Evolutionary conservation across 2,329 filamentous ascomycete genomes (phyloP).

Genomic region (Lachnellula hyalina): DNA sequence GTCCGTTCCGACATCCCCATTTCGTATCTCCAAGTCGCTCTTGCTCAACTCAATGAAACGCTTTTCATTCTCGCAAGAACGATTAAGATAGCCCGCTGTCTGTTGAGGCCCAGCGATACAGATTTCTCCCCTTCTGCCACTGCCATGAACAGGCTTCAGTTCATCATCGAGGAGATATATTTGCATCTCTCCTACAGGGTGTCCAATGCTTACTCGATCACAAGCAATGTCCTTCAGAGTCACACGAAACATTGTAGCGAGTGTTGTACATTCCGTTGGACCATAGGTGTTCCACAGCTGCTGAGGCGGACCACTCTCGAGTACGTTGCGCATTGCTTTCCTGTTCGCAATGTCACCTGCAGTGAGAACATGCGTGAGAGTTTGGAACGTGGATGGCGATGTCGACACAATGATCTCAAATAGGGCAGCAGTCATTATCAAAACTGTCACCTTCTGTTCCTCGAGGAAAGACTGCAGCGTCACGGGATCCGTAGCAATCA

Average conservation of each 20-base stretch:
- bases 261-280: background rate
- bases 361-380: background rate
- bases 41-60: background rate
- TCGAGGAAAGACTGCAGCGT: background rate
- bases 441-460: background rate
- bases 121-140: no score
- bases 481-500: background rate
- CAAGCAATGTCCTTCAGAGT: background rate
- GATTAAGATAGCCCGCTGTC: background rate
- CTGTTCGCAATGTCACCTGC: background rate
- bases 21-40: no score
- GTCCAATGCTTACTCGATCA: background rate
- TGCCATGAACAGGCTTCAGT: background rate
- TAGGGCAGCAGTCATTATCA: background rate
- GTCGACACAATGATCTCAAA: background rate
- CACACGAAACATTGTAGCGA: no score
- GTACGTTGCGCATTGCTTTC: background rate
- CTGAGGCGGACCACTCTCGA: background rate
- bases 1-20: no score
- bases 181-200: background rate
- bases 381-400: background rate
- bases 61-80: background rate
- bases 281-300: slow-evolving; percentile 1
- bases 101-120: no score
- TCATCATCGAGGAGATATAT: background rate